Evolutionary conservation across 768 basidiomycete genomes (phyloP), one percentile per base, ranked within the genome.

Genomic region (Galerina marginata): DNA sequence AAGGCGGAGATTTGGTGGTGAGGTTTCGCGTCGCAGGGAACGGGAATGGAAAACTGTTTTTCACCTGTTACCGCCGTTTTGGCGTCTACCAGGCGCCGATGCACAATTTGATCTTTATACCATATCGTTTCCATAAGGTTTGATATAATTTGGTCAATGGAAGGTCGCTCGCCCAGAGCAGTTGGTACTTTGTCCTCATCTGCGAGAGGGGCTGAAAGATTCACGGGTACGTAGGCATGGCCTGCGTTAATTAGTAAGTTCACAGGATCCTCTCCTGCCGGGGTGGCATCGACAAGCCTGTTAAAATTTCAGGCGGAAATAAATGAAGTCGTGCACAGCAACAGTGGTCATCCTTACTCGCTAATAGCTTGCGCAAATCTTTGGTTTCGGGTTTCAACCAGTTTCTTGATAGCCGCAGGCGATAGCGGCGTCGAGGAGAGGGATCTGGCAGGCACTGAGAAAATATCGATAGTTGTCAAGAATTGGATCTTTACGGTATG

Each of bases 71-170:
- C 75, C 9, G 83, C 83, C 23, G 75, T 76, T 65, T 81, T 86
- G 2, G 83, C 82, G 9, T 81, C 79, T 16, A 88, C 76, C 0
- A 80, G 83, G 47, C 83, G 80, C 39, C 82, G 79, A 57, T 85
- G 76, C 4, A 80, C 78, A 33, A 96, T 90, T 73, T 95, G 92
- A 16, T 82, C 82, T 51, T 76, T 76, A 70, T 91, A 95, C 87
- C 90, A 90, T 0, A 79, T 75, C 59, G 88, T 82, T 33, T 76
- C 73, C 54, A 73, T 72, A 4, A 94, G 68, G 53, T 92, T 88
- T 9, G 75, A 72, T 50, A 95, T 75, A 29, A 94, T 74, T 4
- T 75, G 72, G 11, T 80, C 74, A 6, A 95, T 84, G 1, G 87
- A 75, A 26, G 82, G 84, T 15, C 93, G 81, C 26, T 83, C 74